Conservation (phyloP, 495 filamentous ascomycete genomes). For the Clavariopsis aquatica region DNA sequence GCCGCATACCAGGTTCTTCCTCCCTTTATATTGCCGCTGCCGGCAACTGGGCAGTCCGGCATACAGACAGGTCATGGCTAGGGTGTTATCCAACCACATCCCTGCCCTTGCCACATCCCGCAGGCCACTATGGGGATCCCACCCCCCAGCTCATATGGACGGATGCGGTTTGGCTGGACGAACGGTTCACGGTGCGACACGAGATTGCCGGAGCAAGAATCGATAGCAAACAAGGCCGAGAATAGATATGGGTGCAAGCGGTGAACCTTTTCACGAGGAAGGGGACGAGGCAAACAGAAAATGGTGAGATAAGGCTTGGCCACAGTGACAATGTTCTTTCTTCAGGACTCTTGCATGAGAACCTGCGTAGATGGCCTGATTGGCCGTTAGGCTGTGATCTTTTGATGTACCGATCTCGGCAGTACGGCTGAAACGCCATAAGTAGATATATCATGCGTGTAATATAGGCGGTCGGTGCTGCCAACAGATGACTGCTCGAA, state of each 20-base stretch:
- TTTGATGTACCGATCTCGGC: slow-evolving; percentile 7
- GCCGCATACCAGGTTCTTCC: not conserved
- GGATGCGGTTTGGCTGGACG: slow-evolving; percentile 1
- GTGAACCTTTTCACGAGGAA: not conserved
- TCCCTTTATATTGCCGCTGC: not conserved
- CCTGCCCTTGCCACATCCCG: not conserved
- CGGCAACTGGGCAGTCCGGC: not conserved
- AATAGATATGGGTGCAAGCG: not conserved
- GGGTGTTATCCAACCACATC: not conserved
- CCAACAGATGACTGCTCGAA: slow-evolving; percentile 18
- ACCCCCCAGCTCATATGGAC: not conserved
- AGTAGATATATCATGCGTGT: not conserved
- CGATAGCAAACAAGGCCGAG: not conserved
- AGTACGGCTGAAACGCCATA: slow-evolving; percentile 29
- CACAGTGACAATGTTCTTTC: not conserved
- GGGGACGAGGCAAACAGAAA: not conserved
- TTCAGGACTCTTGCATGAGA: slow-evolving; percentile 3
- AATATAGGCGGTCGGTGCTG: slow-evolving; percentile 4
- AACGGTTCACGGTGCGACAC: slow-evolving; percentile 4
- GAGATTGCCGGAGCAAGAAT: not conserved
- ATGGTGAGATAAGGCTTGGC: not conserved
- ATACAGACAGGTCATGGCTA: not conserved
- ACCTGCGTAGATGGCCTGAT: slow-evolving; percentile 3
- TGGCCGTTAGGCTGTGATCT: slow-evolving; percentile 24
- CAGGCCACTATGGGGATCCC: not conserved